Base-by-base conservation (phyloP, 2,329 filamentous ascomycete genomes). In the Ophiostoma montium region DNA sequence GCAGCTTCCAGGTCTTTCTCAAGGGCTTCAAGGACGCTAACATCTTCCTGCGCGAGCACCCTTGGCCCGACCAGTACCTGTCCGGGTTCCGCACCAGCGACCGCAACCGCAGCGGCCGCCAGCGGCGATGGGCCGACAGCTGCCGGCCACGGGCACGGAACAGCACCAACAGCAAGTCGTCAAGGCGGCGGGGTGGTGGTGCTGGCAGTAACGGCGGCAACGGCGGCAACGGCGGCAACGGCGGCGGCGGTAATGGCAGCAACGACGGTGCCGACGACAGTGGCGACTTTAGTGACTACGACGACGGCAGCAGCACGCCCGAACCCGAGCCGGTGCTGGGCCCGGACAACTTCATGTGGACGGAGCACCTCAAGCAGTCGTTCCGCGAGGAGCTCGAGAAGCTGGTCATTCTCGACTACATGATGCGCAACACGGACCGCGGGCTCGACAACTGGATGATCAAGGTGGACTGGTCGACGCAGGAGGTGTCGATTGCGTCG, bases 361-460 rank as follows among this genome's bases (percentile, higher is more conserved):
- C 87, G 0, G 85, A 94, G 47, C 68, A 73, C 6, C 66, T 98
- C 42, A 94, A 96, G 61, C 86, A 94, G 63, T 84, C 86, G 0
- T 95, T 98, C 62, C 74, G 92, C 35, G 92, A 98, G 64, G 86
- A 96, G 66, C 73, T 98, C 44, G 92, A 98, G 67, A 96, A 95
- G 65, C 72, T 98, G 8, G 94, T 98, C 19, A 94, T 98, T 59
- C 66, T 98, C 56, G 92, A 98, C 66, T 98, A 98, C 63, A 94
- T 98, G 55, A 98, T 98, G 92, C 80, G 92, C 51, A 98, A 98
- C 61, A 98, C 92, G 2, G 92, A 98, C 63, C 78, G 92, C 66
- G 92, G 92, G 2, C 71, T 95, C 50, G 92, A 98, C 63, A 98
- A 98, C 59, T 98, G 92, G 92, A 98, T 98, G 92, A 88, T 98